Base-by-base conservation (phyloP, 768 basidiomycete genomes). In the Boletus sensibilis region DNA sequence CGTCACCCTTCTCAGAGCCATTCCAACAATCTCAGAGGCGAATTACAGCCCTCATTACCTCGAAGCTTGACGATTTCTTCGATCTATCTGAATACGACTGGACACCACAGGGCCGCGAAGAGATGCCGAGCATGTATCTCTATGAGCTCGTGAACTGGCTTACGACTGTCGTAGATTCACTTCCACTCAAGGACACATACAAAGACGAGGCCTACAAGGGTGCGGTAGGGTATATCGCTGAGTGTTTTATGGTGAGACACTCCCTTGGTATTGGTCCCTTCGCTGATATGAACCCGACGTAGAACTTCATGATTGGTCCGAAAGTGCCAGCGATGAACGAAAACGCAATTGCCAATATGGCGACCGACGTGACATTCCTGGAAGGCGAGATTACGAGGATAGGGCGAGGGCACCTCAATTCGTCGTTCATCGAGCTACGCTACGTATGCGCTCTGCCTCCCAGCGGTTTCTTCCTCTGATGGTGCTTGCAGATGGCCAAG, bases 141-240 rank as follows among this genome's bases (percentile, higher is more conserved):
- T 89, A 93, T 69, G 96, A 98, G 71, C 83, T 98, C 65, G 84
- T 96, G 69, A 94, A 94, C 69, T 99, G 95, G 90, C 80, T 98
- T 50, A 95, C 89, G 38, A 97, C 95, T 2, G 91, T 97, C 53
- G 93, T 99, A 46, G 97, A 98, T 71, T 92, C 85, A 56, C 85
- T 88, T 62, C 82, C 80, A 57, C 85, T 98, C 74, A 87, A 90
- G 53, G 90, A 94, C 54, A 73, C 76, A 11, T 88, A 93, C 75
- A 95, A 94, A 73, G 90, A 93, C 51, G 86, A 92, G 61, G 92
- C 92, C 11, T 99, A 97, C 71, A 84, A 82, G 59, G 88, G 85
- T 42, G 95, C 97, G 14, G 78, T 96, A n/a, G 78, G 83, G 33
- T 92, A 97, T 65, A 92, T 97, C 55, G 87, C 92, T 0, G 85